Base-by-base conservation (phyloP, 2,329 filamentous ascomycete genomes). In the Orbilia brochopaga region DNA sequence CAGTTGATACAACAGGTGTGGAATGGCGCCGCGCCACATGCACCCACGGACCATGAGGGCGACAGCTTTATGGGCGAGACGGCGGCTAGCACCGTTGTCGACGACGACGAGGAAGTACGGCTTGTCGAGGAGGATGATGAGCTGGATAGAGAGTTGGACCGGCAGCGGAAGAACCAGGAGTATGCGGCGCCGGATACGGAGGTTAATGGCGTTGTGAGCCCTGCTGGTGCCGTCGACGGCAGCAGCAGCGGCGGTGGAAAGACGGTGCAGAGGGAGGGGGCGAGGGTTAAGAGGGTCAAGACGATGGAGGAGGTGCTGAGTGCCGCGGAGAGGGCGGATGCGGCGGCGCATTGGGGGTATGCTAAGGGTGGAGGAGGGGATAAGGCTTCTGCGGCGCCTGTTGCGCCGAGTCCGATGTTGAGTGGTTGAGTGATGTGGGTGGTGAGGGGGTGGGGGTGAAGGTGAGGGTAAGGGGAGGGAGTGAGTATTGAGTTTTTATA, bases 11-110 rank as follows among this genome's bases (percentile, higher is more conserved):
- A 66, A 30, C 67, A 66, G 21, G 51, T 73, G 15, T 73, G 67
- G 67, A 65, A 66, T 0, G 91, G 92, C 35, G 87, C 85, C 73
- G 90, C n/a, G 27, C 27, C 27, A 89, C 72, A 5, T 52, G 52
- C 48, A 44, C n/a, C 48, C 48, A 91, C 91, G 0, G 90, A 94
- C 79, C 86, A 85, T 19, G 90, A 91, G 75, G 88, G 67, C 44
- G 67, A 73, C 66, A 66, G 60, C 52, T 73, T 65, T 44, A 73
- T 73, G 67, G 61, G 61, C 8, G 67, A 73, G 42, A 66, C 67
- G 32, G 84, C 51, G 79, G 54, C 59, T 6, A 70, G 66, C 30
- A 70, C 66, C 21, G 51, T 61, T n/a, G 59, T 70, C 21, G 66
- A 70, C 27, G 66, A 70, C 19, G 66, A 70, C 5, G 66, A 70